Conservation (phyloP, 257 asterid genomes). For the Capsicum rhomboideum region DNA sequence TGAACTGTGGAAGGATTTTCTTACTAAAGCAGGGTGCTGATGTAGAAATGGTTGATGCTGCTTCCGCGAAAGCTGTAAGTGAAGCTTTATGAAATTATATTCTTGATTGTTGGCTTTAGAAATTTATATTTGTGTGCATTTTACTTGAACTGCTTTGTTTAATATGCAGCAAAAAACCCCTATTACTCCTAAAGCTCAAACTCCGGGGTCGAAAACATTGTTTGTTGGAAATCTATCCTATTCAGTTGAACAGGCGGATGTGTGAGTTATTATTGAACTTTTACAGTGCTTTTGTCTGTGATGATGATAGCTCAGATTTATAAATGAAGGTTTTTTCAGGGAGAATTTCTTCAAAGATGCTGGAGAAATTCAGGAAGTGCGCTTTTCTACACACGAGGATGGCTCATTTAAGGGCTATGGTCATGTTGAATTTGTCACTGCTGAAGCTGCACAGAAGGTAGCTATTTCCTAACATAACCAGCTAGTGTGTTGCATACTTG, state of each 20-base stretch:
- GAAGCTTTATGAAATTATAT: neutral
- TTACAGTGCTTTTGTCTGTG: neutral
- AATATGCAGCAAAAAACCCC: slow-evolving; percentile 47
- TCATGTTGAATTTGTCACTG: slow-evolving; percentile 74
- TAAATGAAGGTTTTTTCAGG: slow-evolving; percentile 23
- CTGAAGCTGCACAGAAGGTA: slow-evolving; percentile 74
- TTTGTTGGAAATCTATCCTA: slow-evolving; percentile 75
- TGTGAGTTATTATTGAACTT: slow-evolving; percentile 36
- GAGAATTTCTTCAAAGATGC: slow-evolving; percentile 58
- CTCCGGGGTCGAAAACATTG: slow-evolving; percentile 46
- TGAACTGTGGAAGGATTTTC: neutral
- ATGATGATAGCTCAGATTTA: neutral
- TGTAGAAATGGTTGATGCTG: slow-evolving; percentile 42
- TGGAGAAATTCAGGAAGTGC: slow-evolving; percentile 66
- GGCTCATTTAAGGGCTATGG: slow-evolving; percentile 76
- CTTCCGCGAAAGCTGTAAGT: slow-evolving; percentile 34
- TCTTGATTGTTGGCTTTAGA: neutral
- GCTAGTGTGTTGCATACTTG: neutral
- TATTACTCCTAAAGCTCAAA: slow-evolving; percentile 28
- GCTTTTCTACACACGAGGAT: slow-evolving; percentile 44
- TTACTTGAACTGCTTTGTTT: neutral
- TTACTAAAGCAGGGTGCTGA: slow-evolving; percentile 35
- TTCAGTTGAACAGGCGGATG: slow-evolving; percentile 40
- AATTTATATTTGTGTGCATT: neutral
- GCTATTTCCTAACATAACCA: neutral